A percentile compares a stretch with the other conserved stretches of the same genome.
phyloP scores from a whole-genome alignment of 139 green algal species.

The Chlorella sorokiniana region DNA sequence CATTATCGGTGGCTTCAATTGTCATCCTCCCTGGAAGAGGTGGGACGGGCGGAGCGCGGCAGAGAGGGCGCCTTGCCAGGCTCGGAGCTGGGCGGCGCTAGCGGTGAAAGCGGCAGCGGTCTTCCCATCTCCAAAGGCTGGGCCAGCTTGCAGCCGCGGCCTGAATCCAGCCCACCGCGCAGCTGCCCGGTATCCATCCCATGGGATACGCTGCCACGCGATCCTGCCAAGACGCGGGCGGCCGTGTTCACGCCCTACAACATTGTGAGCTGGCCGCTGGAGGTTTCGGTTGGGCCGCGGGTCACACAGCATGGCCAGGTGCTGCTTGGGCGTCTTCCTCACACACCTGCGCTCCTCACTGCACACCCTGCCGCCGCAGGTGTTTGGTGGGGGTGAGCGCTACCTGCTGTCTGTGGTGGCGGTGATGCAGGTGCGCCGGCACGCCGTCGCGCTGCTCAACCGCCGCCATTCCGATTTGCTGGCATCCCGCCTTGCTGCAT shows the following conservation, averaged over 20 bases:
- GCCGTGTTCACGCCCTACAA: constrained; percentile 38
- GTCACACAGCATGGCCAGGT: background rate
- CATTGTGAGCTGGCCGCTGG: constrained; percentile 21
- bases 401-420: constrained; percentile 31
- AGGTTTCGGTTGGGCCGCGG: background rate
- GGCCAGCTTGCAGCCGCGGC: background rate
- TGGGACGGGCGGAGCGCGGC: background rate
- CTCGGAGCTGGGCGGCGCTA: background rate
- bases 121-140: background rate
- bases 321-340: background rate
- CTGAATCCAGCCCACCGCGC: background rate
- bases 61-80: background rate
- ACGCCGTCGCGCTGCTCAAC: background rate
- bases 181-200: constrained; percentile 3
- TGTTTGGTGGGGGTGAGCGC: constrained; percentile 37
- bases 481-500: background rate
- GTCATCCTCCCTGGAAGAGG: background rate
- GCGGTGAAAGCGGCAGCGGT: background rate
- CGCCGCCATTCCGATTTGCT: background rate
- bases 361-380: background rate
- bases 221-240: constrained; percentile 9
- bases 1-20: background rate
- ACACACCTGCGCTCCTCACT: background rate
- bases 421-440: constrained; percentile 14
- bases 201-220: constrained; percentile 4